Evolutionary conservation across 2,329 filamentous ascomycete species (phyloP), one percentile per base, ranked within the genome.

Genomic region (Triangularia verruculosa): DNA sequence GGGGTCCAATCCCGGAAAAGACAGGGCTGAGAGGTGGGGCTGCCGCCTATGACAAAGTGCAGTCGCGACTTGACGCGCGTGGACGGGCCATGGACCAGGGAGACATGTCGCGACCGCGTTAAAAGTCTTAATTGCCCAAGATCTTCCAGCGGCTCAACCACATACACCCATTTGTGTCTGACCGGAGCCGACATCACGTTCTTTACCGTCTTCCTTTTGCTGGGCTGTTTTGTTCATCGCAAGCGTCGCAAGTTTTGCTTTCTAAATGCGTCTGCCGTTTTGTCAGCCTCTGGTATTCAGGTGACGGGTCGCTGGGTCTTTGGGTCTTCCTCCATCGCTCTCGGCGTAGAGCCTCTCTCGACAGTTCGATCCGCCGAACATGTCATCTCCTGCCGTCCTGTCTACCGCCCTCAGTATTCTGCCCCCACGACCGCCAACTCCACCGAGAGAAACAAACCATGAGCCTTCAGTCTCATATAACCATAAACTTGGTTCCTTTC

Each of bases 401-500:
- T 73, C 77, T 66, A 77, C 70, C 70, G 73, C 79, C 70, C 77
- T 87, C 70, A 82, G 86, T 67, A 78, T 80, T 63, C 78, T 87
- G 61, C 78, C 82, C 67, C 75, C 84, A 65, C 82, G 86, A 74
- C 87, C 87, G 25, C 87, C 88, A n/a, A 90, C 87, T 32, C 87
- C 88, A 55, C 87, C 87, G n/a, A 83, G 82, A 69, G 85, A 86
- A 72, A 77, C 80, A 34, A 76, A 74, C 28, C 73, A 74, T 69
- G 78, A 80, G 47, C 61, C 71, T 63, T 76, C 78, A 57, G 69
- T 72, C 27, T 69, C 73, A 28, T 69, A 73, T 15, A 79, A 78
- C 66, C 69, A 74, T n/a, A 70, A 77, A 53, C 70, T 72, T 47
- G 74, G 74, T 67, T 68, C 76, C n/a, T 7, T 47, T 12, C 39